Evolutionary conservation across 352 stramenopile species (phyloP).

Genomic region (Globisporangium megalacanthum): DNA sequence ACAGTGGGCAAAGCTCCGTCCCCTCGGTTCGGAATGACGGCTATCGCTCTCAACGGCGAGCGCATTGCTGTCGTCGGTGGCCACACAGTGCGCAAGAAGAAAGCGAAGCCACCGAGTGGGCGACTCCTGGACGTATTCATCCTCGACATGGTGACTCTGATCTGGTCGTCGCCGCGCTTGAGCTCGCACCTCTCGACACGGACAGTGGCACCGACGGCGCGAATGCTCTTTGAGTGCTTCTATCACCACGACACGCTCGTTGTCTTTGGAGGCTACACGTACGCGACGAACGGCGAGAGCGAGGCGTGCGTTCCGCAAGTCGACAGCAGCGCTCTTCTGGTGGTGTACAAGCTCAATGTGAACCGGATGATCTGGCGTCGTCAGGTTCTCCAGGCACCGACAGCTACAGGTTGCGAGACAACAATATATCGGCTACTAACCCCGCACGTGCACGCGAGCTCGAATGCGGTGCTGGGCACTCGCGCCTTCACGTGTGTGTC

Average conservation of each 20-base stretch:
- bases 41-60: constrained; percentile 34
- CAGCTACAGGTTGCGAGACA: too few relatives aligned
- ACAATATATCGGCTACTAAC: constrained; percentile 5
- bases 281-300: constrained; percentile 31
- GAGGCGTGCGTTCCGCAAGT: constrained; percentile 26
- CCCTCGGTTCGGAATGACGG: constrained; percentile 39
- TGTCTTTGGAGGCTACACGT: constrained; percentile 45
- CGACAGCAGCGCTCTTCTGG: constrained; percentile 12
- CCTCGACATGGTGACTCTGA: constrained; percentile 34
- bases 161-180: constrained; percentile 45
- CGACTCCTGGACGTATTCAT: constrained; percentile 38
- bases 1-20: constrained; percentile 49
- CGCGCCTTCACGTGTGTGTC: constrained; percentile 18
- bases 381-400: constrained; percentile 9
- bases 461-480: constrained; percentile 25
- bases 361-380: constrained; percentile 65
- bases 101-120: constrained; percentile 4
- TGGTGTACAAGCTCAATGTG: constrained; percentile 58
- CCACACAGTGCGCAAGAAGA: constrained; percentile 14
- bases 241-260: constrained; percentile 30
- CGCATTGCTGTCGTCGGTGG: constrained; percentile 36
- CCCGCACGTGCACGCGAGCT: constrained; percentile 26
- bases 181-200: constrained; percentile 29
- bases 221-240: constrained; percentile 50
- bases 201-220: constrained; percentile 23